Evolutionary conservation across 305 asterid genomes (phyloP).

Genomic region (Fraxinus ornus): DNA sequence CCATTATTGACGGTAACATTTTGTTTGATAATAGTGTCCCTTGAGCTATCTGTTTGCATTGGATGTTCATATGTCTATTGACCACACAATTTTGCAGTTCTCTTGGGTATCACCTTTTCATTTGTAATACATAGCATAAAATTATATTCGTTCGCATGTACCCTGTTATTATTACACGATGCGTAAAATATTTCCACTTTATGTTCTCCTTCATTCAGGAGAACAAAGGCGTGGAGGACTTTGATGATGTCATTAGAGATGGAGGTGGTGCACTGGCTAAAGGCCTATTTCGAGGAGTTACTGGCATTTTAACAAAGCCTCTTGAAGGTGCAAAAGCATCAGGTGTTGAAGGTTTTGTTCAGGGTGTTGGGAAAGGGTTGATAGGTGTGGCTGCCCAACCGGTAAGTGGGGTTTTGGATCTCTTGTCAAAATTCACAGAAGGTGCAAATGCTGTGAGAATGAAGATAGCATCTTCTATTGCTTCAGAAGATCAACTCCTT

Average conservation of each 20-base stretch:
- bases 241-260: slow-evolving; percentile 94
- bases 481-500: slow-evolving; percentile 95
- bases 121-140: background rate
- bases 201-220: slow-evolving; percentile 46
- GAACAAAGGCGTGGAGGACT: slow-evolving; percentile 92
- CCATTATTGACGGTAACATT: background rate
- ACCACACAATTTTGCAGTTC: background rate
- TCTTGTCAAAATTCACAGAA: slow-evolving; percentile 95
- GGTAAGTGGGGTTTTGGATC: slow-evolving; percentile 95
- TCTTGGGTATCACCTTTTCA: background rate
- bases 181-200: slow-evolving; percentile 5
- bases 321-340: slow-evolving; percentile 99
- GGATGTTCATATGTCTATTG: background rate
- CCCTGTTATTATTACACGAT: slow-evolving; percentile 2
- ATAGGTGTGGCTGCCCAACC: slow-evolving; percentile 99
- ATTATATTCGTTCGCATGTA: background rate
- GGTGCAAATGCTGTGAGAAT: slow-evolving; percentile 99
- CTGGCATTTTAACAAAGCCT: slow-evolving; percentile 97
- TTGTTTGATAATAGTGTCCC: background rate
- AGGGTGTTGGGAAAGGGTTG: slow-evolving; percentile 98
- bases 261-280: slow-evolving; percentile 99
- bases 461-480: slow-evolving; percentile 93
- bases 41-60: slow-evolving; percentile 6
- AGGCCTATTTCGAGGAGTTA: slow-evolving; percentile 92
- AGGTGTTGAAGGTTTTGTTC: slow-evolving; percentile 98